These are phyloP conservation scores for Crithidia fasciculata DNA, from an alignment of 208 protist genomes.

Conservation along the genomic window DNA sequence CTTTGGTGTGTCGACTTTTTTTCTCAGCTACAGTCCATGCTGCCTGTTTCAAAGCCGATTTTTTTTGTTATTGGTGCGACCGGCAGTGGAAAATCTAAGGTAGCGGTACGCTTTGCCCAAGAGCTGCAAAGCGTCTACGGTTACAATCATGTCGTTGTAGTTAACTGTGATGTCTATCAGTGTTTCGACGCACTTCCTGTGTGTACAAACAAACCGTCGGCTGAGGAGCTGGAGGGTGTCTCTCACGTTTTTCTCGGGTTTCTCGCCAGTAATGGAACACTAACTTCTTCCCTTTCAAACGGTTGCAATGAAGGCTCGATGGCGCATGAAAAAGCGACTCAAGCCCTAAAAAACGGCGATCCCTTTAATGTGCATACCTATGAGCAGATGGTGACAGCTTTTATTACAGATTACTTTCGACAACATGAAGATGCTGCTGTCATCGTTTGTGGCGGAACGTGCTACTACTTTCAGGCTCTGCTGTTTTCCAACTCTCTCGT, in stretches of 20 bases:
- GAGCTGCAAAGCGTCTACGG: slow-evolving; percentile 33
- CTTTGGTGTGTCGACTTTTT: background rate
- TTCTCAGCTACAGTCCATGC: slow-evolving; percentile 11
- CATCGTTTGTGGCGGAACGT: slow-evolving; percentile 84
- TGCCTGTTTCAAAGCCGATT: slow-evolving; percentile 35
- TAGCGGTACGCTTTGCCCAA: slow-evolving; percentile 75
- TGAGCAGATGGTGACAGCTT: slow-evolving; percentile 46
- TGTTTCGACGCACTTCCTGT: slow-evolving; percentile 87
- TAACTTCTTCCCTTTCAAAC: slow-evolving; percentile 25
- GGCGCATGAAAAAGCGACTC: slow-evolving; percentile 2
- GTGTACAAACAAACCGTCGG: slow-evolving; percentile 84
- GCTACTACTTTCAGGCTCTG: slow-evolving; percentile 78
- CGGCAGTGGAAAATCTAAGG: slow-evolving; percentile 83
- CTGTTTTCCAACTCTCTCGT: slow-evolving; percentile 70
- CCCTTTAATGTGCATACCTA: slow-evolving; percentile 67
- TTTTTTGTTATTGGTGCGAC: slow-evolving; percentile 90
- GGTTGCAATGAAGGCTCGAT: background rate
- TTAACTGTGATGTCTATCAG: slow-evolving; percentile 92
- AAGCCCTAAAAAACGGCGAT: background rate
- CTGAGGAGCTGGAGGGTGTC: slow-evolving; percentile 57
- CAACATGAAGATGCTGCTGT: slow-evolving; percentile 46
- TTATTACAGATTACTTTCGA: slow-evolving; percentile 59
- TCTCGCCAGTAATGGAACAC: slow-evolving; percentile 41
- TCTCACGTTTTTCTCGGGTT: slow-evolving; percentile 84
- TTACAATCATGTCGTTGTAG: slow-evolving; percentile 72